Base-by-base conservation (phyloP, 768 basidiomycete genomes). In the Brasilioporus rufonigricans region DNA sequence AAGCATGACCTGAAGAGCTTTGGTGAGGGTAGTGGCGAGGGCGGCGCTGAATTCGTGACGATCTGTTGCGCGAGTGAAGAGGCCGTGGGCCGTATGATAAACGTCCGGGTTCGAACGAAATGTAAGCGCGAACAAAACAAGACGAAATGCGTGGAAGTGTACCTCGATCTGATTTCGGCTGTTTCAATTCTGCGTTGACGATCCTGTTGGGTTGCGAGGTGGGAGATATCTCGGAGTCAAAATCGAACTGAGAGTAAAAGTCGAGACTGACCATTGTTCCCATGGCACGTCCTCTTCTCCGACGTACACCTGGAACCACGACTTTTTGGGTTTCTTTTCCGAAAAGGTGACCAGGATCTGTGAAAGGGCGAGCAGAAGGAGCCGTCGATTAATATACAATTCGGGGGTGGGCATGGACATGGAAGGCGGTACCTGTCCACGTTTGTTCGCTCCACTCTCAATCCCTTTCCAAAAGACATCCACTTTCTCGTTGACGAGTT, bases 201-300 rank as follows among this genome's bases (percentile, higher is more conserved):
- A 85, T 74, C 90, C 91, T 92, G 64, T 32, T 21, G 12, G 21
- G 27, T 9, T 5, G 31, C 16, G 13, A 2, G n/a, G 2, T 2
- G 10, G 2, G 33, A 33, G 33, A 33, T 31, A 5, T 11, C 5
- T 33, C 32, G 33, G 16, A 33, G n/a, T n/a, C 31, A 36, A 31
- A 36, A 26, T 24, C 16, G 33, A 24, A 50, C 4, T 4, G 41
- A 50, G 36, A 29, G 38, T 45, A 33, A n/a, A 14, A 33, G 43
- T n/a, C n/a, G n/a, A n/a, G 24, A 61, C 75, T 7, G 13, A 89
- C 91, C 91, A 93, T 71, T 89, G 84, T 67, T 93, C 91, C 91
- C 91, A 93, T 49, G 89, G 83, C 14, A 91, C 82, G 24, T 92
- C 89, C 65, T 93, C 91, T 72, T 93, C 87, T 1, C 80, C 85